Conservation (phyloP, 768 basidiomycete species). For the Tylopilus rubrobrunneus region DNA sequence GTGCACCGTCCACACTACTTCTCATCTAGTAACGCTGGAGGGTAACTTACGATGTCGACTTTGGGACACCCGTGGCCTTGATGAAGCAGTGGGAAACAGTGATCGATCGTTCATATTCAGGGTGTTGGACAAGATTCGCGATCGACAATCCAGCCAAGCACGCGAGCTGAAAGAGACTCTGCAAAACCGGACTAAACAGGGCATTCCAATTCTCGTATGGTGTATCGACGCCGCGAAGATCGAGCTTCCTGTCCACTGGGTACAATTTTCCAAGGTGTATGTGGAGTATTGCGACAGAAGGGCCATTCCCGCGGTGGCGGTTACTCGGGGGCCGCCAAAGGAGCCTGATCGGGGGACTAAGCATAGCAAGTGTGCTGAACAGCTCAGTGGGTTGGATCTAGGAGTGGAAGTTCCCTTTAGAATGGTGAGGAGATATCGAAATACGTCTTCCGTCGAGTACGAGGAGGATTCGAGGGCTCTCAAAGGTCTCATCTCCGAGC, state of each 20-base stretch:
- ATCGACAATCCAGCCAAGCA: constrained; percentile 8
- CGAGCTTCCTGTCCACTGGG: too few species aligned
- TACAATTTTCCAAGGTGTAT: background rate
- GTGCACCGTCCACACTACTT: constrained; percentile 9
- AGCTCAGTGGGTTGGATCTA: constrained; percentile 11
- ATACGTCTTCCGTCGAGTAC: too few species aligned
- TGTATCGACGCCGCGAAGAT: constrained; percentile 11
- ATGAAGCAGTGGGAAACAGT: constrained; percentile 15
- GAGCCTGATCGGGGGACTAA: constrained; percentile 2
- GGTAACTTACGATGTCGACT: constrained; percentile 10
- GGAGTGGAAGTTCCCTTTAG: background rate
- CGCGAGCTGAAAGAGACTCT: constrained; percentile 19
- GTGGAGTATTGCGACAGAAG: constrained; percentile 20
- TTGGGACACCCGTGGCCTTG: constrained; percentile 27
- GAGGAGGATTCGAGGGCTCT: too few species aligned
- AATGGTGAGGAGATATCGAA: too few species aligned
- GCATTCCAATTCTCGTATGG: constrained; percentile 12
- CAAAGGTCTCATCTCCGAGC: too few species aligned
- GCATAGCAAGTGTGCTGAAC: constrained; percentile 5
- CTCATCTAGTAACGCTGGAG: constrained; percentile 6
- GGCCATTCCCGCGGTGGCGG: constrained; percentile 18
- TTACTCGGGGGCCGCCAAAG: constrained; percentile 3
- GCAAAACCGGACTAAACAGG: too few species aligned
- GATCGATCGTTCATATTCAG: constrained; percentile 6
- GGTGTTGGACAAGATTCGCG: constrained; percentile 11